A percentile compares a stretch with the other conserved stretches of the same genome.
These are phyloP conservation scores for Klebsormidium nitens DNA, from an alignment of 139 green algal species.

Conservation along the genomic window DNA sequence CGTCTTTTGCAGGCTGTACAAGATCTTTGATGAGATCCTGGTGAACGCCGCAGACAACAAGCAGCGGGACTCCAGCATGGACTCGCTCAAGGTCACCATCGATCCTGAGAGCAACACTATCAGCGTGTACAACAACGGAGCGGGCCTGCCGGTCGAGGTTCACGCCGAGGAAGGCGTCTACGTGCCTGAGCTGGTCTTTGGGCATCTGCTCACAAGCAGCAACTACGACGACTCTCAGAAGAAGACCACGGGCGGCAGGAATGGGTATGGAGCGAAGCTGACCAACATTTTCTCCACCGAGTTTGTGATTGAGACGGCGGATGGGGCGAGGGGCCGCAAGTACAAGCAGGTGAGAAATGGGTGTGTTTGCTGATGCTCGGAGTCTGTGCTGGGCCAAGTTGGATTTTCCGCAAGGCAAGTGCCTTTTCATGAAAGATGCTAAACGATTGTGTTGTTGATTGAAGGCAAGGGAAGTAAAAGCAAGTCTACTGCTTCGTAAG, in stretches of 20 bases:
- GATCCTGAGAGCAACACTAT: slow-evolving; percentile 67
- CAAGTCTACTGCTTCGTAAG: too few species aligned
- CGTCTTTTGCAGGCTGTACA: too few species aligned
- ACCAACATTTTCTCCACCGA: slow-evolving; percentile 99
- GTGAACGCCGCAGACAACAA: slow-evolving; percentile 99
- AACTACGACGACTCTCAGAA: slow-evolving; percentile 99
- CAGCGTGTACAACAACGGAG: slow-evolving; percentile 89
- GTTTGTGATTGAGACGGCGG: slow-evolving; percentile 93
- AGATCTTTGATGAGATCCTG: slow-evolving; percentile 99
- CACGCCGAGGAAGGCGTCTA: slow-evolving; percentile 82
- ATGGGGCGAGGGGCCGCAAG: slow-evolving; percentile 68
- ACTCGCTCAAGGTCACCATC: slow-evolving; percentile 67
- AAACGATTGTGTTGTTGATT: too few species aligned
- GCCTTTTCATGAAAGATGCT: too few species aligned
- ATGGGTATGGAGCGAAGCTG: slow-evolving; percentile 98
- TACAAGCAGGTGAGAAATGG: slow-evolving; percentile 87
- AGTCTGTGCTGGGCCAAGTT: too few species aligned
- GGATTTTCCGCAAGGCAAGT: too few species aligned
- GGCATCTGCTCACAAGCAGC: slow-evolving; percentile 93
- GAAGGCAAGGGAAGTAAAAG: too few species aligned
- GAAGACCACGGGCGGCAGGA: slow-evolving; percentile 95
- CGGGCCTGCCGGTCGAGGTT: slow-evolving; percentile 89
- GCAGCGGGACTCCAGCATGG: slow-evolving; percentile 87
- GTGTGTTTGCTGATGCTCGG: too few species aligned
- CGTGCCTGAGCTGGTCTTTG: slow-evolving; percentile 98